phyloP scores from a whole-genome alignment of 495 filamentous ascomycete species.

The Penicillium diatomitis region DNA sequence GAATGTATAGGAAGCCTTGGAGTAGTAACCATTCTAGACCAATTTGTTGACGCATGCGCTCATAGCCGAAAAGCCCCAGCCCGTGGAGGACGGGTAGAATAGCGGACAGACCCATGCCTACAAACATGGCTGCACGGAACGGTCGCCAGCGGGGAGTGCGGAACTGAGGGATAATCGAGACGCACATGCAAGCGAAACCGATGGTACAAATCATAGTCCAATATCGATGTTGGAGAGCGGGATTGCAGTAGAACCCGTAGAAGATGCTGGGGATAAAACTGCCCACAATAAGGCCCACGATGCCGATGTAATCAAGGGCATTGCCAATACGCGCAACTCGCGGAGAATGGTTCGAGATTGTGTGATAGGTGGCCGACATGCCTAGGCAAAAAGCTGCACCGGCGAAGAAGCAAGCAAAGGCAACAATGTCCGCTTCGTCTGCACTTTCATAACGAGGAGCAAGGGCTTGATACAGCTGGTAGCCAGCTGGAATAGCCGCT shows the following conservation, averaged over 20 bases:
- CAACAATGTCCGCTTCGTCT: slow-evolving; percentile 53
- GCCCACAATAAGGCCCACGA: slow-evolving; percentile 80
- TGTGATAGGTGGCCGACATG: slow-evolving; percentile 76
- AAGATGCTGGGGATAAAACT: slow-evolving; percentile 79
- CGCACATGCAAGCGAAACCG: slow-evolving; percentile 62
- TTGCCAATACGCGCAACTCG: slow-evolving; percentile 53
- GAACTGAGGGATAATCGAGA: slow-evolving; percentile 71
- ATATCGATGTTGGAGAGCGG: slow-evolving; percentile 54
- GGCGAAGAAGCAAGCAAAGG: slow-evolving; percentile 69
- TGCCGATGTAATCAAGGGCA: slow-evolving; percentile 82
- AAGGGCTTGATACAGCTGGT: slow-evolving; percentile 40
- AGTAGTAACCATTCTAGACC: slow-evolving; percentile 73
- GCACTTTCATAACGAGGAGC: slow-evolving; percentile 60
- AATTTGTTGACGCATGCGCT: slow-evolving; percentile 56
- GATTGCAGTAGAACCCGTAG: slow-evolving; percentile 72
- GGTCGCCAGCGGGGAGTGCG: slow-evolving; percentile 73
- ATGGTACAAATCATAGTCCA: slow-evolving; percentile 72
- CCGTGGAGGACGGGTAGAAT: slow-evolving; percentile 75
- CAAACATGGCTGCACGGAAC: slow-evolving; percentile 86
- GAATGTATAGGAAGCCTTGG: slow-evolving; percentile 76
- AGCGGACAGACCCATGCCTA: slow-evolving; percentile 77
- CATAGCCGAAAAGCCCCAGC: slow-evolving; percentile 48
- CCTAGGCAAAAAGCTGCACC: slow-evolving; percentile 70
- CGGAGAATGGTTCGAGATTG: slow-evolving; percentile 58
- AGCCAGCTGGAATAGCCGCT: slow-evolving; percentile 28